These are phyloP conservation scores for Tylopilus subfusipes DNA, from an alignment of 768 basidiomycete species.

Conservation along the genomic window DNA sequence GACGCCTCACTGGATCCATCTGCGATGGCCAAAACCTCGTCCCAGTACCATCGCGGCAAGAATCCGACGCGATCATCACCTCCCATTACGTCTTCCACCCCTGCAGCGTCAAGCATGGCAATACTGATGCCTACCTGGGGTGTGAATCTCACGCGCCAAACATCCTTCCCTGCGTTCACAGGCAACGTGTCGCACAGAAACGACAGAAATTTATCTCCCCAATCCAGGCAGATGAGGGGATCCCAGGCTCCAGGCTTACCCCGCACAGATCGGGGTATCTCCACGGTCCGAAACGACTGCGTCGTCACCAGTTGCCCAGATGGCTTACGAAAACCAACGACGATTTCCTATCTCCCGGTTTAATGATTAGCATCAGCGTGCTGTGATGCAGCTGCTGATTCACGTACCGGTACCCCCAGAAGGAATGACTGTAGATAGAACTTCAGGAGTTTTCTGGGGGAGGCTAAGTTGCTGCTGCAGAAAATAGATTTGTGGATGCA, in stretches of 20 bases:
- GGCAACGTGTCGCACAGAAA: conserved; percentile 45
- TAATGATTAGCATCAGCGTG: not conserved
- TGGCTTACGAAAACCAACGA: conserved; percentile 85
- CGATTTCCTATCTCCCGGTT: conserved; percentile 54
- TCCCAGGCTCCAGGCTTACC: conserved; percentile 77
- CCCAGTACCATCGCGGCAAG: conserved; percentile 68
- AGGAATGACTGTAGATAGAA: conserved; percentile 92
- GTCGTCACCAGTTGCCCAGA: conserved; percentile 62
- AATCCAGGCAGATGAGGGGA: conserved; percentile 66
- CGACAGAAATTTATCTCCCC: conserved; percentile 61
- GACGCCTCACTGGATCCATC: conserved; percentile 6
- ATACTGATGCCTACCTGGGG: conserved; percentile 59
- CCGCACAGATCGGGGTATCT: conserved; percentile 74
- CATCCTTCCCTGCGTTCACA: conserved; percentile 30
- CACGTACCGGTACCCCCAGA: conserved; percentile 80
- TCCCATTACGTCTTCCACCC: conserved; percentile 53
- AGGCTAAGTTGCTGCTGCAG: conserved; percentile 1
- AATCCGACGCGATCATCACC: conserved; percentile 80
- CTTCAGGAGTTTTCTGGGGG: conserved; percentile 76
- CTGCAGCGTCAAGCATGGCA: conserved; percentile 43
- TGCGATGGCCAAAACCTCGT: conserved; percentile 18
- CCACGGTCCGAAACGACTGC: conserved; percentile 73
- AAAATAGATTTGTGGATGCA: conserved; percentile 10
- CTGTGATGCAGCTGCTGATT: not conserved
- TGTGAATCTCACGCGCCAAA: conserved; percentile 71